Evolutionary conservation across 176 grass and related monocot species (phyloP).

Genomic region (Luzula sylvatica): DNA sequence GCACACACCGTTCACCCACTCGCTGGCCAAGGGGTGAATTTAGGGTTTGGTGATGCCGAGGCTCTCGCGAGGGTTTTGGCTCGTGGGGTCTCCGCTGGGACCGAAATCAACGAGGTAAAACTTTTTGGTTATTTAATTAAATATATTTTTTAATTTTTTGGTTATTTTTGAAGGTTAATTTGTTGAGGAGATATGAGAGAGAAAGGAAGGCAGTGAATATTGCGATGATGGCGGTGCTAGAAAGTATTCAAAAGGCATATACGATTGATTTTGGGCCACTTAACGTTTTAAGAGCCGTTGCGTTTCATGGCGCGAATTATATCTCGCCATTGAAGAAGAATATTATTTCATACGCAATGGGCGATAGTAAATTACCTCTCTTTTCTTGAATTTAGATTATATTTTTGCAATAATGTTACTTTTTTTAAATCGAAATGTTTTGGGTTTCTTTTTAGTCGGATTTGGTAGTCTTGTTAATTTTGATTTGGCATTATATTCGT

Average conservation of each 20-base stretch:
- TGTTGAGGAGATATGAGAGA: constrained; percentile 65
- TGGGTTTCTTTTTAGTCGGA: too few relatives aligned
- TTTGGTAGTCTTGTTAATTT: too few relatives aligned
- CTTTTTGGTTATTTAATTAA: neutral
- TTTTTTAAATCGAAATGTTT: neutral
- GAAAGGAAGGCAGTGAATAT: constrained; percentile 58
- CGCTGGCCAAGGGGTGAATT: constrained; percentile 89
- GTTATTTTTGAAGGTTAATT: constrained; percentile 37
- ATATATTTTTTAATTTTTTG: neutral
- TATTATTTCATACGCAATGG: constrained; percentile 88
- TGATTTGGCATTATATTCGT: too few relatives aligned
- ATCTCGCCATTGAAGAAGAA: constrained; percentile 66
- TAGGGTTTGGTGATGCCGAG: constrained; percentile 78
- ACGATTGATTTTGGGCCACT: constrained; percentile 77
- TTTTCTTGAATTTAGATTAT: constrained; percentile 22
- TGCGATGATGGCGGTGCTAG: constrained; percentile 68
- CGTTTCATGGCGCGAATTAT: constrained; percentile 74
- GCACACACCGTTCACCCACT: constrained; percentile 88
- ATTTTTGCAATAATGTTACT: neutral
- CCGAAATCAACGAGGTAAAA: constrained; percentile 63
- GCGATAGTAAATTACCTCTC: constrained; percentile 45
- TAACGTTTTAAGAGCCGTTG: constrained; percentile 61
- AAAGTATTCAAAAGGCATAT: constrained; percentile 87
- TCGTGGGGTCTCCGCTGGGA: constrained; percentile 53
- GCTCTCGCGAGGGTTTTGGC: constrained; percentile 59